These are phyloP conservation scores for Neurospora intermedia DNA, from an alignment of 495 filamentous ascomycete genomes.

Conservation along the genomic window DNA sequence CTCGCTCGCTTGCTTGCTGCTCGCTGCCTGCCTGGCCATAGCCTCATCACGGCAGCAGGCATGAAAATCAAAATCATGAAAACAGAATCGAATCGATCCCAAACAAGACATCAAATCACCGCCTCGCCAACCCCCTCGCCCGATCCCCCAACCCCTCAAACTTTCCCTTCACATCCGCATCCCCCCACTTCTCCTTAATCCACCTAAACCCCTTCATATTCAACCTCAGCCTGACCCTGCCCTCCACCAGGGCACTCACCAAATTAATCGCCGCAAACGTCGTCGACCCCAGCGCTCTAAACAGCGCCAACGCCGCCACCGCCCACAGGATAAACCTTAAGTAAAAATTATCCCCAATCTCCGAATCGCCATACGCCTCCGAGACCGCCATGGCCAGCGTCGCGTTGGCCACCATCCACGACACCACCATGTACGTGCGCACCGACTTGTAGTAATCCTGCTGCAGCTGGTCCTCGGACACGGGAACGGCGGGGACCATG, in stretches of 20 bases:
- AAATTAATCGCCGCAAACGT: slow-evolving; percentile 74
- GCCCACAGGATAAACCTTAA: slow-evolving; percentile 87
- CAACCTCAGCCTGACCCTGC: slow-evolving; percentile 54
- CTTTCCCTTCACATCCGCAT: slow-evolving; percentile 45
- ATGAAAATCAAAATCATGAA: not conserved
- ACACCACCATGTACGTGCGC: slow-evolving; percentile 95
- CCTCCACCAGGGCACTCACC: slow-evolving; percentile 77
- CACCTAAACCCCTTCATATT: slow-evolving; percentile 40
- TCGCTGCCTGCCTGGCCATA: not conserved
- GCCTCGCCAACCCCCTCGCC: slow-evolving; percentile 15
- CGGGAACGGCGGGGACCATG: slow-evolving; percentile 53
- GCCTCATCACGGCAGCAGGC: not conserved
- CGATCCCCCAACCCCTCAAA: slow-evolving; percentile 30
- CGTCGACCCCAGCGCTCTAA: slow-evolving; percentile 71
- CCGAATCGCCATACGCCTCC: slow-evolving; percentile 65
- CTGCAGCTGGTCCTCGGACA: slow-evolving; percentile 73
- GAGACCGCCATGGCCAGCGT: slow-evolving; percentile 86
- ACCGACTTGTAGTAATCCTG: slow-evolving; percentile 98
- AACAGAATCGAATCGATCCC: slow-evolving; percentile 13
- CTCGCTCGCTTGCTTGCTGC: not conserved
- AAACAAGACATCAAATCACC: not conserved
- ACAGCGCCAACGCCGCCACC: slow-evolving; percentile 75
- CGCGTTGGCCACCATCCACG: slow-evolving; percentile 89
- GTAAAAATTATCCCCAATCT: slow-evolving; percentile 77
- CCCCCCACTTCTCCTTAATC: slow-evolving; percentile 45